Evolutionary conservation across 2,329 filamentous ascomycete genomes (phyloP).

Genomic region (Graphilbum sp.): DNA sequence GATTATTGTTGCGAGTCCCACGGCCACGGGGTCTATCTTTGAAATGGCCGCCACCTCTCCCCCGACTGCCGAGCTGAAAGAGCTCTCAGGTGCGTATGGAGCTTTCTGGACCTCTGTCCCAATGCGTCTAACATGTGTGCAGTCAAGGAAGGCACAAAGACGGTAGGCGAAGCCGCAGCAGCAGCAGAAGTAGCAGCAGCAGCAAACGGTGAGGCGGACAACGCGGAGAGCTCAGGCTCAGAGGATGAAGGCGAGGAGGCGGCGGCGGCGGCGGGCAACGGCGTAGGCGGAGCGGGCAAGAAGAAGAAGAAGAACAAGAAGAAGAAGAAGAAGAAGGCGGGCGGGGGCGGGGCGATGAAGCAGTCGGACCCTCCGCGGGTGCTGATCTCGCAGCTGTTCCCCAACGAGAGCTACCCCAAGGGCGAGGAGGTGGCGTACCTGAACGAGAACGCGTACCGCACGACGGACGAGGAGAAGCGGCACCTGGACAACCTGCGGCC

Average conservation of each 20-base stretch:
- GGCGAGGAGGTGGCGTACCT: slow-evolving; percentile 67
- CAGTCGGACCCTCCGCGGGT: slow-evolving; percentile 69
- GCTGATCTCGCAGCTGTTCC: slow-evolving; percentile 56
- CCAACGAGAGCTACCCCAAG: slow-evolving; percentile 53
- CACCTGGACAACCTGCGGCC: slow-evolving; percentile 66
- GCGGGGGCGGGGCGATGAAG: slow-evolving; percentile 47
- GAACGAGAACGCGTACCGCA: slow-evolving; percentile 63
- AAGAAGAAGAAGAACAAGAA: slow-evolving; percentile 47
- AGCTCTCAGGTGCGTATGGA: slow-evolving; percentile 20
- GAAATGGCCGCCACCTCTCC: slow-evolving; percentile 23
- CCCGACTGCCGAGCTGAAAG: slow-evolving; percentile 23
- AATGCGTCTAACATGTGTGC: neutral
- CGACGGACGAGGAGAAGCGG: slow-evolving; percentile 71
- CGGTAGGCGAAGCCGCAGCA: no score
- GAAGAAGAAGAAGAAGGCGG: slow-evolving; percentile 64
- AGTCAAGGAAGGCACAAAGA: slow-evolving; percentile 1
- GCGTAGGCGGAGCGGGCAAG: slow-evolving; percentile 20
- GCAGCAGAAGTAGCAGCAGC: neutral
- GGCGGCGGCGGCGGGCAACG: slow-evolving; percentile 14
- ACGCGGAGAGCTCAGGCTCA: slow-evolving; percentile 1
- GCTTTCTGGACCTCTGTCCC: neutral
- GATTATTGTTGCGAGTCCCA: no score
- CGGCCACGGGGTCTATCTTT: no score
- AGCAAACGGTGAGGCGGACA: slow-evolving; percentile 12
- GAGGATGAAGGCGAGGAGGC: slow-evolving; percentile 4